Conservation (phyloP, 2,329 filamentous ascomycete genomes). For the Capronia americana region DNA sequence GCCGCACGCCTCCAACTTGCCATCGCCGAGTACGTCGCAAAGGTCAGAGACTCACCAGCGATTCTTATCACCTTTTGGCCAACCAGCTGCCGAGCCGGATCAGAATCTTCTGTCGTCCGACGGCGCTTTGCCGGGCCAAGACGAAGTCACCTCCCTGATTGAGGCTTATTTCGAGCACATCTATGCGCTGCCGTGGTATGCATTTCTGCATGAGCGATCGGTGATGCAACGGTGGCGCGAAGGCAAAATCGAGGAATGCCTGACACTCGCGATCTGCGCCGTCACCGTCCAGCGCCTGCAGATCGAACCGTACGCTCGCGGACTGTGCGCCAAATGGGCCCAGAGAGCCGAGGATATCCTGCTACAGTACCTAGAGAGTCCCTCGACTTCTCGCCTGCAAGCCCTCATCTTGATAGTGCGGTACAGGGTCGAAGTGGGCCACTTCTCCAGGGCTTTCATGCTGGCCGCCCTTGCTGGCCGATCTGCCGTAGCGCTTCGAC, state of each 20-base stretch:
- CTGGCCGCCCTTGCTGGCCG: conserved; percentile 30
- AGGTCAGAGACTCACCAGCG: conserved; percentile 10
- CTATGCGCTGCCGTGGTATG: conserved; percentile 42
- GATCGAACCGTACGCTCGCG: conserved; percentile 23
- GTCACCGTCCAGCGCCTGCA: conserved; percentile 28
- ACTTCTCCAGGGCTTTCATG: conserved; percentile 34
- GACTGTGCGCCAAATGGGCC: conserved; percentile 25
- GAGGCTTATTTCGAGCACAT: conserved; percentile 43
- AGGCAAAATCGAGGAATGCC: conserved; percentile 27
- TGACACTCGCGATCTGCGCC: conserved; percentile 32
- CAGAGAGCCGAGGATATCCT: conserved; percentile 27
- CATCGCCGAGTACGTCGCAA: conserved; percentile 11
- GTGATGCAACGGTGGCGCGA: conserved; percentile 38
- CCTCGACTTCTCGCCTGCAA: conserved; percentile 32
- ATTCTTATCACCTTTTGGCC: neutral
- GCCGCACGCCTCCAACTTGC: conserved; percentile 18
- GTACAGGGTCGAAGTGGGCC: conserved; percentile 27
- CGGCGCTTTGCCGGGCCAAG: conserved; percentile 11
- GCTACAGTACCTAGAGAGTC: conserved; percentile 25
- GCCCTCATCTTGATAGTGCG: conserved; percentile 30
- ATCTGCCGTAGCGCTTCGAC: conserved; percentile 57
- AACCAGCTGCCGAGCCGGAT: neutral
- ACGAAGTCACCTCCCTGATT: conserved; percentile 26
- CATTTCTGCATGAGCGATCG: conserved; percentile 42
- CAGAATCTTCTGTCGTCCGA: conserved; percentile 7